phyloP scores from a whole-genome alignment of 1,284 basidiomycete species.

The Amylostereum areolatum region DNA sequence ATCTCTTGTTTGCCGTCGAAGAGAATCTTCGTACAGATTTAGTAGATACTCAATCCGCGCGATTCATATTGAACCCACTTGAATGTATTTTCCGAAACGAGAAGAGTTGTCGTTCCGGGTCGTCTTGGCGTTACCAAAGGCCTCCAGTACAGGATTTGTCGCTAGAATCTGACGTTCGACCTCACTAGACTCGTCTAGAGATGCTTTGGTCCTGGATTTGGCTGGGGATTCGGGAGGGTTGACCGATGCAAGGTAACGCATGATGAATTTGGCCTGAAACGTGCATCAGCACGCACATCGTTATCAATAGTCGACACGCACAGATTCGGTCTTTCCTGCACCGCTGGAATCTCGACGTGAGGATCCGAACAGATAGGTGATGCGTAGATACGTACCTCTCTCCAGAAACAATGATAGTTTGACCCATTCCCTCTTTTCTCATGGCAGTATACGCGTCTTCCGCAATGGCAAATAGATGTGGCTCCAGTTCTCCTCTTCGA shows the following conservation, averaged over 20 bases:
- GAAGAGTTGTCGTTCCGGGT: conserved; percentile 99
- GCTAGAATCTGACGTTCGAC: conserved; percentile 97
- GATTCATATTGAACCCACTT: conserved; percentile 47
- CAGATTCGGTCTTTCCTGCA: conserved; percentile 98
- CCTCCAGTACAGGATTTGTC: conserved; percentile 98
- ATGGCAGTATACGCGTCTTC: conserved; percentile 99
- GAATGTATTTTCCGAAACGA: conserved; percentile 98
- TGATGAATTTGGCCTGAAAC: conserved; percentile 91
- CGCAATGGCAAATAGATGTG: conserved; percentile 97
- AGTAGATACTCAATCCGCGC: background rate
- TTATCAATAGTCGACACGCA: conserved; percentile 28
- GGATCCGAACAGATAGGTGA: background rate
- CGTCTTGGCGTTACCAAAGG: conserved; percentile 99
- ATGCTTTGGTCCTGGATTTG: conserved; percentile 64
- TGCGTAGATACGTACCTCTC: conserved; percentile 67
- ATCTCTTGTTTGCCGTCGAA: conserved; percentile 96
- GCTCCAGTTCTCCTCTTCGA: conserved; percentile 91
- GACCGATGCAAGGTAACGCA: conserved; percentile 98
- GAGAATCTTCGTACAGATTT: conserved; percentile 60
- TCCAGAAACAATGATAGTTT: conserved; percentile 98
- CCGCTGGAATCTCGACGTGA: conserved; percentile 49
- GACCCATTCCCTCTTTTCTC: conserved; percentile 91
- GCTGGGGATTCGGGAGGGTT: conserved; percentile 72
- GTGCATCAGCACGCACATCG: conserved; percentile 1
- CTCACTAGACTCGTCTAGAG: conserved; percentile 82